Base-by-base conservation (phyloP, 805 yeast species). In the Metschnikowia sp. region DNA sequence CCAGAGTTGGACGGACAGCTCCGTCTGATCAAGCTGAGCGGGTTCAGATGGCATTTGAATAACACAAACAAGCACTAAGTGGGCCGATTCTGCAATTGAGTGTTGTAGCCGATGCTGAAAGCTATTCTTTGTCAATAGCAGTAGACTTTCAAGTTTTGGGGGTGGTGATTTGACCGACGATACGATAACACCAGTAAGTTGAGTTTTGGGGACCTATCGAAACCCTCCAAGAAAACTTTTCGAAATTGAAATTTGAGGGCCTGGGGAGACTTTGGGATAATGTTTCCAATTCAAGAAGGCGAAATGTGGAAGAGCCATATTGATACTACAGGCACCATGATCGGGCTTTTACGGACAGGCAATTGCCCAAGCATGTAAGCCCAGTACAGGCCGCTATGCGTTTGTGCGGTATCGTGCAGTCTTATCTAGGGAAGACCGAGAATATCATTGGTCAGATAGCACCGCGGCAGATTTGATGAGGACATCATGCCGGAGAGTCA, bases 1-100 rank as follows among this genome's bases (percentile, higher is more conserved):
- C 96, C 96, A 90, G 19, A 88, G 62, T 49, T 53, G 60, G 40
- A 64, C 69, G 40, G 55, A 47, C 47, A 49, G 49, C 37, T 51
- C 53, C 5, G 32, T 42, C 45, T 37, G 49, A 19, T 36, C 32
- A 30, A 36, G 35, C 22, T 45, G 40, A 28, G 28, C 29, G 31
- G 44, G 41, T 12, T 32, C 44, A 12, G 40, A 8, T 26, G 36
- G 19, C 48, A 44, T 44, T 28, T 32, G 10, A 31, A 13, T 13
- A 36, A 1, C 39, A 36, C 19, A 34, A 19, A 34, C 36, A 15
- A 13, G 36, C 26, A 22, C 26, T 22, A 5, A 4, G 26, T 22
- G 7, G 26, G 7, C 26, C 26, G 26, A 5, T 22, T 22, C 26
- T 22, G 26, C 7, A 7, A 7, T 22, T 22, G 5, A 22, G 26